A percentile compares a stretch with the other conserved stretches of the same genome.
phyloP scores from a whole-genome alignment of 257 asterid genomes.

The Cruciata laevipes region DNA sequence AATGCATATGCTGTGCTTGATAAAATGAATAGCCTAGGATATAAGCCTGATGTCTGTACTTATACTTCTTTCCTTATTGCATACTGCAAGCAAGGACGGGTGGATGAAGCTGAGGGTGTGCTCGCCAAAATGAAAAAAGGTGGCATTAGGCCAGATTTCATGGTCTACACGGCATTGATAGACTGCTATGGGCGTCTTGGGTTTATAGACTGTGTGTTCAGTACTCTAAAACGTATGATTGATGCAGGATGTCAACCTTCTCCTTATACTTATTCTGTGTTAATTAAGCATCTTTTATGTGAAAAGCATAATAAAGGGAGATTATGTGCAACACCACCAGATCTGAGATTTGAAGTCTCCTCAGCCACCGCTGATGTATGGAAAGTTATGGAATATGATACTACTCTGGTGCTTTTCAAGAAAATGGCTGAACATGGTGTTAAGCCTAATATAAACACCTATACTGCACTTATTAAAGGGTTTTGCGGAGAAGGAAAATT shows the following conservation, averaged over 20 bases:
- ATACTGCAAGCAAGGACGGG: slow-evolving; percentile 63
- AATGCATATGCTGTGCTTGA: slow-evolving; percentile 41
- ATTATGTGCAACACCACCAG: slow-evolving; percentile 12
- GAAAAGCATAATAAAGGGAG: slow-evolving; percentile 27
- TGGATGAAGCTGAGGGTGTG: slow-evolving; percentile 61
- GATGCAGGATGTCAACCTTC: slow-evolving; percentile 62
- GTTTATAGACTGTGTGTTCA: slow-evolving; percentile 40
- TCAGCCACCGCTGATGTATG: slow-evolving; percentile 56
- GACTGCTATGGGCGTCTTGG: slow-evolving; percentile 75
- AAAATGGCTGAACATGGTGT: slow-evolving; percentile 52
- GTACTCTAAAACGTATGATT: slow-evolving; percentile 47
- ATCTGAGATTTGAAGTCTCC: slow-evolving; percentile 7
- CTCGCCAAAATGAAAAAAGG: slow-evolving; percentile 46
- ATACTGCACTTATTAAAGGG: slow-evolving; percentile 41
- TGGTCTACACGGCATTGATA: slow-evolving; percentile 53
- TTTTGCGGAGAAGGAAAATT: slow-evolving; percentile 60
- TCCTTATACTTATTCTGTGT: slow-evolving; percentile 48
- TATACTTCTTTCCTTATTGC: slow-evolving; percentile 70
- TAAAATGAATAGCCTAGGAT: slow-evolving; percentile 42
- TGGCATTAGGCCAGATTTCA: slow-evolving; percentile 53
- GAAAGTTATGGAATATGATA: slow-evolving; percentile 53
- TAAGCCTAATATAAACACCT: slow-evolving; percentile 41
- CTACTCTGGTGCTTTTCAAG: slow-evolving; percentile 43
- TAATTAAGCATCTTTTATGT: slow-evolving; percentile 54
- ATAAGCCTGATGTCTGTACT: slow-evolving; percentile 61